A percentile compares a stretch with the other conserved stretches of the same genome.
Conservation (phyloP, 768 basidiomycete genomes). For the Mycena galericulata region DNA sequence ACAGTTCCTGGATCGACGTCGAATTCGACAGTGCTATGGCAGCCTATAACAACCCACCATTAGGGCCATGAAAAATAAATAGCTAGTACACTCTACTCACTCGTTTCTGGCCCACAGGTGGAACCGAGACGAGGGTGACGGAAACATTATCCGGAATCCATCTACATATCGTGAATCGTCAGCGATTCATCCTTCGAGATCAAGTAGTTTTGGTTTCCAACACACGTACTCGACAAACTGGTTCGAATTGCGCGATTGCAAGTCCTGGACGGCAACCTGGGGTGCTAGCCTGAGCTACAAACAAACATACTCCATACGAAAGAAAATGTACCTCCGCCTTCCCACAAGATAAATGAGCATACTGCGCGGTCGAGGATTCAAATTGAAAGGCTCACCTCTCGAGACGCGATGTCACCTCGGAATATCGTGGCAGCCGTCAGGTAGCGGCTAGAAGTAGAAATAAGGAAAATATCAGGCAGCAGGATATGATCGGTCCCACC, state of each 20-base stretch:
- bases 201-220: conserved; percentile 14
- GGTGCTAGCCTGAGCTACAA: conserved; percentile 35
- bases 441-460: conserved; percentile 68
- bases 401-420: conserved; percentile 83
- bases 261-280: conserved; percentile 75
- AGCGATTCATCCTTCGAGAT: no score
- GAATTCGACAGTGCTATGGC: conserved; percentile 83
- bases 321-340: conserved; percentile 65
- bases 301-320: conserved; percentile 38
- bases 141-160: conserved; percentile 96
- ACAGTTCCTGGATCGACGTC: conserved; percentile 87
- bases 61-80: conserved; percentile 24
- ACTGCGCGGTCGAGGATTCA: conserved; percentile 25
- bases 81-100: conserved; percentile 48
- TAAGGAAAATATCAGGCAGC: conserved; percentile 1
- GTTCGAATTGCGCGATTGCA: conserved; percentile 80
- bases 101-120: conserved; percentile 83
- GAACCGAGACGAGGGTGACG: conserved; percentile 83
- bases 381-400: conserved; percentile 69
- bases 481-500: conserved; percentile 55
- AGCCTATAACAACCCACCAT: conserved; percentile 57
- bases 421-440: conserved; percentile 90
- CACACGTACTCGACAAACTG: conserved; percentile 82
- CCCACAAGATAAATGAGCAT: conserved; percentile 49
- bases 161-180: no score